Evolutionary conservation across 495 filamentous ascomycete genomes (phyloP), one percentile per base, ranked within the genome.

Genomic region (Mytilinidion resinicola): DNA sequence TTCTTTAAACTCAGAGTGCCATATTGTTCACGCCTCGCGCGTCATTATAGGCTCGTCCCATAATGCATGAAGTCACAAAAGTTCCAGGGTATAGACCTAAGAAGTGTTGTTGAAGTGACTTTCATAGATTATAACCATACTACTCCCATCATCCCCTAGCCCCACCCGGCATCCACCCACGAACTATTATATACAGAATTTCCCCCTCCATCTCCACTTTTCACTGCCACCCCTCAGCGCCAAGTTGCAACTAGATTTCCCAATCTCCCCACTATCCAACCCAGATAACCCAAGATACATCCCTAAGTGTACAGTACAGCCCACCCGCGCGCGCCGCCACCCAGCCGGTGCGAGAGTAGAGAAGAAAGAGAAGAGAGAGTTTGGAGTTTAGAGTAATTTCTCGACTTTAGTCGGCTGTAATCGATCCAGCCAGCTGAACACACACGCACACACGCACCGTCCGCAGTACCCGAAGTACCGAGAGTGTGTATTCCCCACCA

Each of bases 341-440:
- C 46, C 15, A 25, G 19, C 17, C 46, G 17, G 19, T 17, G 19
- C 46, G 8, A 49, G 25, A 49, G 21, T 9, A 49, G 17, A 25
- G 21, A 19, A 30, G 46, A 33, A 20, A 15, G 14, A 49, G 46
- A 49, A 17, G 25, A 49, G 46, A 49, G 46, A 49, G 46, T 33
- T 49, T 49, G 17, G 33, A 49, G 46, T 12, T 25, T 15, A 9
- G 20, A 46, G 15, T 21, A 8, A 25, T 19, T 25, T 25, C 21
- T 1, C 46, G 19, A 49, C 12, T 30, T 30, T 6, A 30, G 25
- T 30, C 25, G 25, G 25, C 25, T 30, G 15, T 20, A 46, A 46
- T 11, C 42, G 19, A 49, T 49, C 46, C 46, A 49, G 46, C 46
- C 46, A 49, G 46, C 46, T 25, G 46, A 25, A 49, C 46, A 49